A percentile compares a stretch with the other conserved stretches of the same genome.
Conservation (phyloP, 768 basidiomycete genomes). For the Leccinum variicolor region DNA sequence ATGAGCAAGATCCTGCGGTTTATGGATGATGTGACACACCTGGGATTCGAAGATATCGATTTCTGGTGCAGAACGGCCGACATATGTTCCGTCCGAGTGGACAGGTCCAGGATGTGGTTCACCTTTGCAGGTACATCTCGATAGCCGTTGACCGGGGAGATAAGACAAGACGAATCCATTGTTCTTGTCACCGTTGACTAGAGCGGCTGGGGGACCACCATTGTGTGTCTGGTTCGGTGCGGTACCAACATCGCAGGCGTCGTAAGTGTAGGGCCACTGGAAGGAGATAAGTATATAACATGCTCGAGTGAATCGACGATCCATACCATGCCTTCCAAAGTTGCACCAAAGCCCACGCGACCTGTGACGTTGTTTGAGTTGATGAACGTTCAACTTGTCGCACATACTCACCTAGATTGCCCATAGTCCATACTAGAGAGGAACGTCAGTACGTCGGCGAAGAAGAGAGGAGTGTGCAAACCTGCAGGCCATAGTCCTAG, state of each 20-base stretch:
- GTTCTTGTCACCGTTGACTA: conserved; percentile 54
- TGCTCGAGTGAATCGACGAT: not conserved
- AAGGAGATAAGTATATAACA: not conserved
- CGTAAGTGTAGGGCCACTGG: conserved; percentile 82
- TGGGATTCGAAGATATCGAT: conserved; percentile 90
- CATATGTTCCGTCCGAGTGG: conserved; percentile 70
- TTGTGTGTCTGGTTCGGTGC: conserved; percentile 76
- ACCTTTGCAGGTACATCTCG: conserved; percentile 82
- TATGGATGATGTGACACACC: conserved; percentile 32
- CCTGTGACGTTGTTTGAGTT: conserved; percentile 35
- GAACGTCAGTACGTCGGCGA: conserved; percentile 10
- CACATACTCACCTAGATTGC: conserved; percentile 58
- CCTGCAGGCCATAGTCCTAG: conserved; percentile 72
- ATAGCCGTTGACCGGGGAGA: conserved; percentile 85
- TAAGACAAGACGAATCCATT: conserved; percentile 63
- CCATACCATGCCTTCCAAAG: conserved; percentile 75
- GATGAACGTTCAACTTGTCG: not conserved
- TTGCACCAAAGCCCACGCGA: conserved; percentile 85
- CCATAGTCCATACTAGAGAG: conserved; percentile 63
- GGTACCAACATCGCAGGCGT: conserved; percentile 93
- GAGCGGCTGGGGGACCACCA: conserved; percentile 59
- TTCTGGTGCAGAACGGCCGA: conserved; percentile 82
- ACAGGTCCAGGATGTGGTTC: conserved; percentile 88
- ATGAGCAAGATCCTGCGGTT: not conserved
- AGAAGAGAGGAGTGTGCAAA: conserved; percentile 8